Percentiles rank a stretch among this genome's conserved stretches.
These are phyloP conservation scores for Anaeromyces robustus DNA, from an alignment of 192 early-diverging fungal genomes.

Conservation along the genomic window DNA sequence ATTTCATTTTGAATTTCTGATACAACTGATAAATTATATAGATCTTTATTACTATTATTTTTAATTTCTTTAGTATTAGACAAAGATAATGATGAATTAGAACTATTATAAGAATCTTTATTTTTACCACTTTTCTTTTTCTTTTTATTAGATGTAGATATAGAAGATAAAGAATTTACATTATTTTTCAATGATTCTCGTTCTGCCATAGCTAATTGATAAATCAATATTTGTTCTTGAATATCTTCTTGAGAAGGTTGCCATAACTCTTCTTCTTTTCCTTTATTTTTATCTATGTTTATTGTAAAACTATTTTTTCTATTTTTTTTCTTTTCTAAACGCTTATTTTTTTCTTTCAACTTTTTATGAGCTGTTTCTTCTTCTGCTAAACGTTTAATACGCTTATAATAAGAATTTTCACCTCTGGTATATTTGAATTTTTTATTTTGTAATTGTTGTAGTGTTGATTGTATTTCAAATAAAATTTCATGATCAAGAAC, in stretches of 20 bases:
- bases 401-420: background rate
- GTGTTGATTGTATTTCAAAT: background rate
- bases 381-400: background rate
- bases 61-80: no score
- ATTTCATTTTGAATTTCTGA: background rate
- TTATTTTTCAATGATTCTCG: background rate
- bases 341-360: background rate
- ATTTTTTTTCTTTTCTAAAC: background rate
- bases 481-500: background rate
- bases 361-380: background rate
- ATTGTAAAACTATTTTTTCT: background rate
- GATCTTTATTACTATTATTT: background rate
- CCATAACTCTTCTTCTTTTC: background rate
- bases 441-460: background rate
- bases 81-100: background rate
- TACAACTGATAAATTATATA: background rate
- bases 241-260: background rate
- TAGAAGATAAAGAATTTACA: background rate
- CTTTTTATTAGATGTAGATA: background rate
- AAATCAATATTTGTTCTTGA: background rate
- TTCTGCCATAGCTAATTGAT: background rate
- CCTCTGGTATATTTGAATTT: background rate
- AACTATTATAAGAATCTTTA: background rate
- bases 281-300: background rate
- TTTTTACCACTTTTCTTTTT: background rate